Conservation (phyloP, 2,329 filamentous ascomycete genomes). For the Colletotrichum navitas region DNA sequence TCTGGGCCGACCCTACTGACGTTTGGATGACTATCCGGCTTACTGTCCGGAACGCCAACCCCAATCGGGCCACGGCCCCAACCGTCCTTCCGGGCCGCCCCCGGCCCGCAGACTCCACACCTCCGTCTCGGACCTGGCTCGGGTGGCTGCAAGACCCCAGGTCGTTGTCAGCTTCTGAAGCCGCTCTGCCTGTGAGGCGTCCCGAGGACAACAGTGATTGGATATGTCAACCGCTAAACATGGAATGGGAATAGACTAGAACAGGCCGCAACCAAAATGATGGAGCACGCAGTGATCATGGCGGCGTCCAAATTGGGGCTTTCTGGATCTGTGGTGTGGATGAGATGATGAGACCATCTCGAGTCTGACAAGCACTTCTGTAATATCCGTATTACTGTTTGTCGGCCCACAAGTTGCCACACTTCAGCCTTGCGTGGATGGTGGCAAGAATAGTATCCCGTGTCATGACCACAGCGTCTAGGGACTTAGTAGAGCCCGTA, state of each 20-base stretch:
- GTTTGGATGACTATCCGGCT: conserved; percentile 10
- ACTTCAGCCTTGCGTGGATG: conserved; percentile 5
- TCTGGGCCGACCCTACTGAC: neutral
- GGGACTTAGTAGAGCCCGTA: conserved; percentile 6
- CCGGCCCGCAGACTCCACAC: conserved; percentile 5
- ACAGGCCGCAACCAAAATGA: neutral
- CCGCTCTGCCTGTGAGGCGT: neutral
- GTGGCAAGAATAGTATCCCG: conserved; percentile 1
- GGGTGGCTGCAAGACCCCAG: neutral
- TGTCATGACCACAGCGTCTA: neutral
- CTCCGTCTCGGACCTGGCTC: neutral
- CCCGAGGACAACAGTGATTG: too few species aligned
- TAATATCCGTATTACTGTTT: conserved; percentile 7
- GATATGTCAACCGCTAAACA: neutral
- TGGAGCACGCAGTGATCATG: neutral
- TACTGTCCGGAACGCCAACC: conserved; percentile 13
- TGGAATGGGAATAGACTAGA: neutral
- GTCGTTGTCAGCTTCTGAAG: neutral
- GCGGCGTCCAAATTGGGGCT: too few species aligned
- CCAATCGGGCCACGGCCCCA: conserved; percentile 2
- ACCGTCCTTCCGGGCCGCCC: conserved; percentile 4
- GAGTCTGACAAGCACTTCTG: conserved; percentile 1
- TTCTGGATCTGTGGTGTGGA: neutral
- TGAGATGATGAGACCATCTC: neutral
- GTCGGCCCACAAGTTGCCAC: conserved; percentile 3